These are phyloP conservation scores for Epithemia pelagica DNA, from an alignment of 108 stramenopile genomes.

Conservation along the genomic window DNA sequence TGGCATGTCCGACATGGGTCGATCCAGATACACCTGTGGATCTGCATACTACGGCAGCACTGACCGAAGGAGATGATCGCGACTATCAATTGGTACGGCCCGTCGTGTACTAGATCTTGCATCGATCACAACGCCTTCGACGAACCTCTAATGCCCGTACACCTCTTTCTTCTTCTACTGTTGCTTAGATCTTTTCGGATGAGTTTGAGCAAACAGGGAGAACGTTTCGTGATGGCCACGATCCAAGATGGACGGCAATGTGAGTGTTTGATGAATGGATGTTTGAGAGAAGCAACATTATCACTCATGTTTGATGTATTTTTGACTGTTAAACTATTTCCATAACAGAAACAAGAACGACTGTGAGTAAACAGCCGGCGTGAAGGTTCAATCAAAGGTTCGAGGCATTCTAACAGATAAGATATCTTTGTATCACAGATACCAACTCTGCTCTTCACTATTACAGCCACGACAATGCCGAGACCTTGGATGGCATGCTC, in stretches of 20 bases:
- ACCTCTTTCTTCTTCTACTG: not conserved
- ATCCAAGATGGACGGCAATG: slow-evolving; percentile 93
- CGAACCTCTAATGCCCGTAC: not conserved
- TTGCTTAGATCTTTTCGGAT: slow-evolving; percentile 77
- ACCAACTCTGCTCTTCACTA: slow-evolving; percentile 82
- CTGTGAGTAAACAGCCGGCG: slow-evolving; percentile 26
- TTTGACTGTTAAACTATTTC: not conserved
- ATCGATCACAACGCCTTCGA: too few species aligned
- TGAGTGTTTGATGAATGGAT: slow-evolving; percentile 62
- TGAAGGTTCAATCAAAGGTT: not conserved
- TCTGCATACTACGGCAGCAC: slow-evolving; percentile 17
- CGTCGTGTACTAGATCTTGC: not conserved
- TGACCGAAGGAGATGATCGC: slow-evolving; percentile 34
- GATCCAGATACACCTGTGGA: slow-evolving; percentile 75
- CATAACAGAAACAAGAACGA: slow-evolving; percentile 18
- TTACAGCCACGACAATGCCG: slow-evolving; percentile 67
- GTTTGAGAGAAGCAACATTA: too few species aligned
- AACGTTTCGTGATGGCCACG: slow-evolving; percentile 85
- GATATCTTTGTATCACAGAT: slow-evolving; percentile 36
- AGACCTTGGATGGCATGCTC: slow-evolving; percentile 56
- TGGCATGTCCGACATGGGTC: slow-evolving; percentile 61
- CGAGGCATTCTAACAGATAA: too few species aligned
- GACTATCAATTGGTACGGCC: slow-evolving; percentile 60
- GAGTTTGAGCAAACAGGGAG: slow-evolving; percentile 89
- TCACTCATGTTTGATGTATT: too few species aligned